These are phyloP conservation scores for Xylaria sp. DNA, from an alignment of 2,329 filamentous ascomycete genomes.

Conservation along the genomic window DNA sequence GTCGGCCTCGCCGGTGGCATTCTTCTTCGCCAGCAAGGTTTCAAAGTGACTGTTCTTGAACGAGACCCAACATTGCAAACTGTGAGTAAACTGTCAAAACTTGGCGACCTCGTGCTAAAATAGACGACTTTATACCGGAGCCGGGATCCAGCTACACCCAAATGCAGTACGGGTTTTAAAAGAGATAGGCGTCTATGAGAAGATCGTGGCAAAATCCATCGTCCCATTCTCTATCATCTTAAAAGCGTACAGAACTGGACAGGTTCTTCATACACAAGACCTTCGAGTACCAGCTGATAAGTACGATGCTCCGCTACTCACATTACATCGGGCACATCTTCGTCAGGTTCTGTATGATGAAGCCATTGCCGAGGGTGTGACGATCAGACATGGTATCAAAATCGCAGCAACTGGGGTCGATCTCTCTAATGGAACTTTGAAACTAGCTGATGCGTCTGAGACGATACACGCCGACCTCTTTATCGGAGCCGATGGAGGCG, in stretches of 20 bases:
- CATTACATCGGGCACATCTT: constrained; percentile 40
- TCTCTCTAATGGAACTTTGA: constrained; percentile 26
- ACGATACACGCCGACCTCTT: constrained; percentile 36
- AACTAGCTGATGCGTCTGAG: constrained; percentile 25
- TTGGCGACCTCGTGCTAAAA: constrained; percentile 13
- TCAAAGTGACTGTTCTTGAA: constrained; percentile 40
- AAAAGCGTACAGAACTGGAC: constrained; percentile 39
- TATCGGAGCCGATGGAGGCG: constrained; percentile 37
- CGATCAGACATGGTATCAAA: constrained; percentile 35
- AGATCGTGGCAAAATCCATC: constrained; percentile 36
- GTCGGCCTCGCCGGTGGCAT: constrained; percentile 39
- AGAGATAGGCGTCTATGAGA: constrained; percentile 39
- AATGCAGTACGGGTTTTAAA: constrained; percentile 40
- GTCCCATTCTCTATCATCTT: constrained; percentile 34
- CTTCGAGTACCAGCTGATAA: constrained; percentile 25
- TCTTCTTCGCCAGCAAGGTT: constrained; percentile 39
- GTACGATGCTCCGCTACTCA: constrained; percentile 40
- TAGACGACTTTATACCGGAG: constrained; percentile 31
- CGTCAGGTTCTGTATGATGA: constrained; percentile 40
- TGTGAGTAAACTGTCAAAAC: constrained; percentile 29
- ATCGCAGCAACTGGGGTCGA: constrained; percentile 32
- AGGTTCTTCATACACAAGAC: constrained; percentile 40
- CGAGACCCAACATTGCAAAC: constrained; percentile 35
- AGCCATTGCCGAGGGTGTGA: constrained; percentile 37
- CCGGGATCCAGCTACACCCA: constrained; percentile 42